Evolutionary conservation across 345 rosid species (phyloP).

Genomic region (Mercurialis annua): DNA sequence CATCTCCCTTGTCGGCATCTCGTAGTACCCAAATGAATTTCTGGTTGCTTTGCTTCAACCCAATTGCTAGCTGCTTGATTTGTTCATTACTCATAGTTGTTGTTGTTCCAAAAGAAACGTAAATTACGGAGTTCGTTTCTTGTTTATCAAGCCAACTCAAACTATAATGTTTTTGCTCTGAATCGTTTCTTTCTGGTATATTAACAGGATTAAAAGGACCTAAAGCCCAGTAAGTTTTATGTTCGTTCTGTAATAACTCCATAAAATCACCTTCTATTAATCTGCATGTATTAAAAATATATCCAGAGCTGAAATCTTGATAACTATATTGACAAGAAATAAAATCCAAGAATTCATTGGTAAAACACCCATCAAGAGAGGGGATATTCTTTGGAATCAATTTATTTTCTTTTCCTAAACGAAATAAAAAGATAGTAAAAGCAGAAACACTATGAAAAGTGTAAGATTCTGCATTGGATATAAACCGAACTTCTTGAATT

Average conservation of each 20-base stretch:
- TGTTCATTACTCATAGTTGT: conserved; percentile 37
- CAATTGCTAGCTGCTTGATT: conserved; percentile 39
- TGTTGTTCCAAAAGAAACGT: conserved; percentile 52
- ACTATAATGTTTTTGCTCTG: conserved; percentile 12
- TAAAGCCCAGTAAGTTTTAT: conserved; percentile 30
- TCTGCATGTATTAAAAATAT: conserved; percentile 43
- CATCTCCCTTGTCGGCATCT: conserved; percentile 57
- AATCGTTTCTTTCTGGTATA: conserved; percentile 2
- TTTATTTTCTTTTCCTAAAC: conserved; percentile 12
- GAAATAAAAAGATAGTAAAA: conserved; percentile 23
- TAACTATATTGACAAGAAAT: conserved; percentile 19
- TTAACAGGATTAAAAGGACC: conserved; percentile 45
- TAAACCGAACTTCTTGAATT: conserved; percentile 26
- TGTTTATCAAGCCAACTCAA: conserved; percentile 50
- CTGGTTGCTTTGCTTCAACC: conserved; percentile 42
- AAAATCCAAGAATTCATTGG: conserved; percentile 32
- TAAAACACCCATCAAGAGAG: conserved; percentile 44
- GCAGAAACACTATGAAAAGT: conserved; percentile 44
- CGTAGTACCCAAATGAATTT: conserved; percentile 61
- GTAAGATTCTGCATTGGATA: conserved; percentile 38
- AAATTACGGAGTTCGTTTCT: conserved; percentile 31
- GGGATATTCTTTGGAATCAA: conserved; percentile 34
- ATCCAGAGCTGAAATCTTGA: conserved; percentile 20
- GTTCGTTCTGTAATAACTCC: conserved; percentile 23
- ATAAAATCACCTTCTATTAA: conserved; percentile 34